These are phyloP conservation scores for Fusarium citri DNA, from an alignment of 2,329 filamentous ascomycete species.

Conservation along the genomic window DNA sequence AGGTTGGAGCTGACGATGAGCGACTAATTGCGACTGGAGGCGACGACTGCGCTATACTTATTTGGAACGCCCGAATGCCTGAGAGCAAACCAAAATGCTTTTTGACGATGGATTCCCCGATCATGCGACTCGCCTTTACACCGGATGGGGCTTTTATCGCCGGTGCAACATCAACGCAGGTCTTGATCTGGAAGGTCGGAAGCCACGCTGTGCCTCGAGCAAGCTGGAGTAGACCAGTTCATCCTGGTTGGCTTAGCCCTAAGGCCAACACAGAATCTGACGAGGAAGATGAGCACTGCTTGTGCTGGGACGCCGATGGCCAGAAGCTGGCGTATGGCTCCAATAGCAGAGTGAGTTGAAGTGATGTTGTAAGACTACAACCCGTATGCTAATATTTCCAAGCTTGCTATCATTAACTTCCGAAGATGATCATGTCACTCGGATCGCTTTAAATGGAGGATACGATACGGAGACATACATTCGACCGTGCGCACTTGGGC, in stretches of 20 bases:
- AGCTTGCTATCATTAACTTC: conserved; percentile 66
- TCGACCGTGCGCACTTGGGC: background rate
- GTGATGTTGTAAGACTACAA: too few relatives aligned
- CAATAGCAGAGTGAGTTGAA: conserved; percentile 68
- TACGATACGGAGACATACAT: conserved; percentile 7
- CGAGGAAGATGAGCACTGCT: conserved; percentile 70
- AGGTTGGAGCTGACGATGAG: conserved; percentile 58
- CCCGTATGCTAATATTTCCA: conserved; percentile 24
- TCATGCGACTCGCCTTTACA: conserved; percentile 70
- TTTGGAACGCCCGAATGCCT: conserved; percentile 69
- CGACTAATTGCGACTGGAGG: conserved; percentile 70
- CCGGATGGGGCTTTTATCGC: conserved; percentile 73
- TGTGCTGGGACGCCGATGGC: conserved; percentile 72
- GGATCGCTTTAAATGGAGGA: background rate
- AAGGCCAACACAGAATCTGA: conserved; percentile 64
- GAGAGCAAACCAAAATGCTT: conserved; percentile 69
- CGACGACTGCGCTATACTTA: conserved; percentile 71
- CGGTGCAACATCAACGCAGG: conserved; percentile 67
- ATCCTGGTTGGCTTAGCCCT: conserved; percentile 70
- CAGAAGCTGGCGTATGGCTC: conserved; percentile 72
- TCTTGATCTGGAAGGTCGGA: conserved; percentile 74
- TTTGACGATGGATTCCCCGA: conserved; percentile 69
- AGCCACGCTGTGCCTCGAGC: conserved; percentile 69
- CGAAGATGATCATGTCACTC: conserved; percentile 50
- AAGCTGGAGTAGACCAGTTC: conserved; percentile 67